Conservation (phyloP, 495 filamentous ascomycete species). For the Aspergillus asperescens region DNA sequence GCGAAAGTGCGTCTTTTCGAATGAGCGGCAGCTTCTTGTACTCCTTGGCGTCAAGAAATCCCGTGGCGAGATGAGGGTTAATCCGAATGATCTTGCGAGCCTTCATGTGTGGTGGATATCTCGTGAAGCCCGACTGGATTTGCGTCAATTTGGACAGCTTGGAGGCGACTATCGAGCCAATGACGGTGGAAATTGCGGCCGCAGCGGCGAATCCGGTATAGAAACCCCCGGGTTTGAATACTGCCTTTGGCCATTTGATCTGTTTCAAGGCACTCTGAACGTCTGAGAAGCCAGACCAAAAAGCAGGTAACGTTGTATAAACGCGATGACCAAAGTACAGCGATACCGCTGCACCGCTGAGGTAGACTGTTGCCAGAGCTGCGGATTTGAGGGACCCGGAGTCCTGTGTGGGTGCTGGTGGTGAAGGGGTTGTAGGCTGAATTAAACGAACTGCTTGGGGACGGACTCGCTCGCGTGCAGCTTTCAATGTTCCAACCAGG, state of each 20-base stretch:
- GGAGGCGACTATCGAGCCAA: neutral
- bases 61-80: slow-evolving; percentile 30
- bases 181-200: neutral
- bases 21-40: slow-evolving; percentile 43
- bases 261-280: neutral
- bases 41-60: slow-evolving; percentile 42
- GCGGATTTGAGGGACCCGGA: neutral
- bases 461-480: neutral
- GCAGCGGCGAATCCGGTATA: slow-evolving; percentile 3
- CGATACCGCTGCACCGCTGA: neutral
- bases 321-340: neutral
- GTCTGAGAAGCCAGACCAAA: neutral
- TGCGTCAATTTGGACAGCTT: slow-evolving; percentile 2
- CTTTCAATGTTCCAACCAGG: slow-evolving; percentile 15
- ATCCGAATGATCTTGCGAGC: slow-evolving; percentile 21
- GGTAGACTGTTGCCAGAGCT: neutral
- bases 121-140: slow-evolving; percentile 33
- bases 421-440: neutral
- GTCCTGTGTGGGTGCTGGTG: neutral
- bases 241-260: neutral
- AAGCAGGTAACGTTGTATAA: neutral
- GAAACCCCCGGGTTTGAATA: neutral
- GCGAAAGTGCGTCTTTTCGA: slow-evolving; percentile 36
- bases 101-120: slow-evolving; percentile 38
- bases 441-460: slow-evolving; percentile 1